Base-by-base conservation (phyloP, 2,329 filamentous ascomycete species). In the Sclerotinia spermophila region DNA sequence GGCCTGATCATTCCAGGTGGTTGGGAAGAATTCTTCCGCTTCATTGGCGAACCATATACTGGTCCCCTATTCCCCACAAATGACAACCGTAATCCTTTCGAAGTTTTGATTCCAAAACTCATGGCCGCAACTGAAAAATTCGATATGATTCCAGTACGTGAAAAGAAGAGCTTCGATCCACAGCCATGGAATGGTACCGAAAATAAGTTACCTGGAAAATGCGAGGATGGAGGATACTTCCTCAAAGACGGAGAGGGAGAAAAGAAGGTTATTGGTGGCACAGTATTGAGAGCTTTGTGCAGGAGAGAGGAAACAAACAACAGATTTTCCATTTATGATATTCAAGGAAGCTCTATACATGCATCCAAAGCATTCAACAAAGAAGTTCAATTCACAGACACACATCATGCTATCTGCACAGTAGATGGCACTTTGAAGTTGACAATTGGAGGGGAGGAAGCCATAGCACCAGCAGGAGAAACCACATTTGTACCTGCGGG, bases 1-100 rank as follows among this genome's bases (percentile, higher is more conserved):
- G 85, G 86, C 21, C 77, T 89, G 5, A 84, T 88, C 40, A 84
- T 84, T 0, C 86, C 86, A 0, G 86, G 85, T 7, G 86, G 86
- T 75, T 88, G 86, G 86, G 80, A 87, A 40, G 86, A 88, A 74
- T 88, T 89, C 80, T 89, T 88, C 80, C 82, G 86, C 65, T 84
- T 86, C 75, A 82, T 88, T 11, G 82, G 82, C 40, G 86, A 88
- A 76, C 80, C 83, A 0, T 87, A 84, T 70, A 73, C 79, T 5
- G 85, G 86, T 0, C 74, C 84, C 1, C 73, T 87, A 27, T 82
- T 85, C 24, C 86, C 86, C 1, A 83, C 86, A 66, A 77, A 79
- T 48, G 86, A 88, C 75, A 75, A 82, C n/a, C 83, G 86, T 1
- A 83, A 86, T 73, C 78, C 86, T 3, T 82, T 82, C 59, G 80